These are phyloP conservation scores for Hymenoscyphus fructigenus DNA, from an alignment of 2,329 filamentous ascomycete genomes.

Conservation along the genomic window DNA sequence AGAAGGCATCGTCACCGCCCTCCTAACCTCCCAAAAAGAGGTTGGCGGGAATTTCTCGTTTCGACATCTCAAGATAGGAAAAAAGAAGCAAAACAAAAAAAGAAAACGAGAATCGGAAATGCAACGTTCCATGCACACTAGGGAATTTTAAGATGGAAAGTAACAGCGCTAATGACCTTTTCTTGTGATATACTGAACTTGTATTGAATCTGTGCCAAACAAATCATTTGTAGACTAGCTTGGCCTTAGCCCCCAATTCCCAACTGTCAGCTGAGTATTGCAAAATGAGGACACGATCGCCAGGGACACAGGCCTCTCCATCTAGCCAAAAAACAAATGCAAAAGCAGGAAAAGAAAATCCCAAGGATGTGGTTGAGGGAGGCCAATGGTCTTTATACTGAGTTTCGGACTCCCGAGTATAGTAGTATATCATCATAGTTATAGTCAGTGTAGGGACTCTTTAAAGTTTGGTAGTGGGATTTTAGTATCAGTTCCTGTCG, in stretches of 20 bases:
- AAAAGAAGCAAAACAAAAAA: not conserved
- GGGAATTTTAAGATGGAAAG: not conserved
- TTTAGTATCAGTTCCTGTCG: slow-evolving; percentile 2
- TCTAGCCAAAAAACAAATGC: not conserved
- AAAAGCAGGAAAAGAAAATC: not conserved
- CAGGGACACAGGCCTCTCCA: slow-evolving; percentile 1
- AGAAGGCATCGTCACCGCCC: slow-evolving; percentile 54
- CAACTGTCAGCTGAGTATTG: not conserved
- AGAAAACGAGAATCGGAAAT: slow-evolving; percentile 5
- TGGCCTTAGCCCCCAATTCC: not conserved
- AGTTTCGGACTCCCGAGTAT: not conserved
- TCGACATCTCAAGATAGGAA: slow-evolving; percentile 1
- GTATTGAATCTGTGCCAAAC: not conserved
- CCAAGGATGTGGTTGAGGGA: slow-evolving; percentile 10
- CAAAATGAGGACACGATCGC: not conserved
- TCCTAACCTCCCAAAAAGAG: slow-evolving; percentile 49
- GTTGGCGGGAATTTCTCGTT: slow-evolving; percentile 17
- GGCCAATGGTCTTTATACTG: slow-evolving; percentile 5
- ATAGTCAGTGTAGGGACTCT: not conserved
- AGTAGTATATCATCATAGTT: not conserved
- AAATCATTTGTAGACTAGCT: slow-evolving; percentile 4
- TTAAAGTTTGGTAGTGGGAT: not conserved
- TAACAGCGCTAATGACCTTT: not conserved
- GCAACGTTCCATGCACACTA: slow-evolving; percentile 8
- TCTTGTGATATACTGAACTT: not conserved